Base-by-base conservation (phyloP, 139 green algal genomes). In the Micractinium sp. region DNA sequence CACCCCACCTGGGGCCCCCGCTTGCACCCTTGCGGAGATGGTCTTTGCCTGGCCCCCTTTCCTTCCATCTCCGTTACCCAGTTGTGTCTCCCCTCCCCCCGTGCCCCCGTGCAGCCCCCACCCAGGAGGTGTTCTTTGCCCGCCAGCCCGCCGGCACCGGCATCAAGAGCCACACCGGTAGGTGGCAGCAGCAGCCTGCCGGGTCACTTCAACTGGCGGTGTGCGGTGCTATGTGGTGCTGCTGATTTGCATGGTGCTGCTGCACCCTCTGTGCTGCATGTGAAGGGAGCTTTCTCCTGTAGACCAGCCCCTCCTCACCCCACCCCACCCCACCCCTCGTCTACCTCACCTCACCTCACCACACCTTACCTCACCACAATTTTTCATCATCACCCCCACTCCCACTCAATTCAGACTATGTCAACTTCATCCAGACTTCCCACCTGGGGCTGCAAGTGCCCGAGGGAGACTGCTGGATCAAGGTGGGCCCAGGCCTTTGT, bases 101-200 rank as follows among this genome's bases (percentile, higher is more conserved):
- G 29, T 53, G 41, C 27, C 39, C 66, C 83, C 56, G 0, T 87
- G 66, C 73, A 91, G 91, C 91, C 35, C 91, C 91, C 63, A 89
- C 91, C 5, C 80, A 91, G 39, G 89, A 94, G 88, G 92, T 94
- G 3, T 95, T 95, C 73, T 94, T 95, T 38, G 92, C 92, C 14
- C 79, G 89, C 36, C 92, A 95, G 81, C 35, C 87, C 23, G 74
- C 91, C 3, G 85, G 85, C 73, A 89, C 85, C 22, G 85, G 85
- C n/a, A 75, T 82, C 73, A 82, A 89, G 73, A 82, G 66, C n/a
- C 85, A 89, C 85, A 82, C 85, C 31, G 85, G 22, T 71, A 74
- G 16, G 47, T 56, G 47, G 47, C 47, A 56, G 5, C 9, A 56
- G 47, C 47, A 56, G 47, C 47, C 47, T 9, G 47, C 47, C 47